phyloP scores from a whole-genome alignment of 495 filamentous ascomycete species.

The Venustampulla echinocandica region DNA sequence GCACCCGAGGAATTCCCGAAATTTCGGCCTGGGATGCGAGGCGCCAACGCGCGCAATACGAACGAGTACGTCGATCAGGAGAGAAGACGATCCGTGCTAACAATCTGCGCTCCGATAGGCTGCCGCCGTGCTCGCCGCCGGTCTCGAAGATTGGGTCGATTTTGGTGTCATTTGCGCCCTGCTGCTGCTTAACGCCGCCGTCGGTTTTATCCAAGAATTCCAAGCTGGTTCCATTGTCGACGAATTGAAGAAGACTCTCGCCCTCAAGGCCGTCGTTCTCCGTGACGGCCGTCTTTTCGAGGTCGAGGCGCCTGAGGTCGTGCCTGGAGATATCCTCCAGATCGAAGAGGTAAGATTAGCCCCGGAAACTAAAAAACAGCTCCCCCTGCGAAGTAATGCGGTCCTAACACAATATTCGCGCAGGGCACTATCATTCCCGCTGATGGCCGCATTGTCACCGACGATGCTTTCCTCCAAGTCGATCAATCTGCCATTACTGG shows the following conservation, averaged over 20 bases:
- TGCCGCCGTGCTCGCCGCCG: constrained; percentile 66
- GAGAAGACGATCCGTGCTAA: constrained; percentile 14
- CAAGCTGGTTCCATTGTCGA: constrained; percentile 87
- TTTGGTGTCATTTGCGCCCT: constrained; percentile 71
- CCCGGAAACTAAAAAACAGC: not conserved
- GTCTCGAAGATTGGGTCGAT: constrained; percentile 75
- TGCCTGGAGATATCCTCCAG: constrained; percentile 83
- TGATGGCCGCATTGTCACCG: constrained; percentile 75
- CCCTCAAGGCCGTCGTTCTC: constrained; percentile 75
- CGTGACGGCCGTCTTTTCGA: constrained; percentile 66
- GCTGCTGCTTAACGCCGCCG: constrained; percentile 69
- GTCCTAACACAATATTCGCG: constrained; percentile 2
- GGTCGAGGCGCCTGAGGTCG: constrained; percentile 68
- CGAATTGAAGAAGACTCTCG: constrained; percentile 84
- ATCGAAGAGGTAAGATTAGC: constrained; percentile 59
- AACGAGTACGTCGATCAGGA: too few species aligned
- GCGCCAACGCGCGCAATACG: constrained; percentile 6
- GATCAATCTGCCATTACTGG: constrained; percentile 91
- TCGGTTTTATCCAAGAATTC: constrained; percentile 84
- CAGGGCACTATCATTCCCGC: constrained; percentile 81
- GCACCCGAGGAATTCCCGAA: not conserved
- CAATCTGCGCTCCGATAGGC: constrained; percentile 34
- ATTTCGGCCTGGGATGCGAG: constrained; percentile 7
- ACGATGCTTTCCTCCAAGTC: constrained; percentile 74
- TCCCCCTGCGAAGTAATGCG: not conserved